phyloP scores from a whole-genome alignment of 495 filamentous ascomycete species.

The Penicillium salamii region DNA sequence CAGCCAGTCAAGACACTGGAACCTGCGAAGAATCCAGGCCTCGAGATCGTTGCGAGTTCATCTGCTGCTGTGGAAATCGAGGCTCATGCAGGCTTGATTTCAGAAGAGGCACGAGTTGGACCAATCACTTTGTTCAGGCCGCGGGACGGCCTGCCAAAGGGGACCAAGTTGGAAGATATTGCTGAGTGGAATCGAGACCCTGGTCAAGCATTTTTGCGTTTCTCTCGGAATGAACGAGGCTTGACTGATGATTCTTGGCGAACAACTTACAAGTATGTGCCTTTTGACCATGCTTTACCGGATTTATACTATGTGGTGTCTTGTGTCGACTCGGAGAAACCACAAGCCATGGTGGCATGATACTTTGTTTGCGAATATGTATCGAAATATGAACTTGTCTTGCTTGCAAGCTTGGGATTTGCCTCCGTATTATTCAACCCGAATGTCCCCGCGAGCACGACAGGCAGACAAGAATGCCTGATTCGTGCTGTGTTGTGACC shows the following conservation, averaged over 20 bases:
- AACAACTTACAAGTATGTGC: conserved; percentile 13
- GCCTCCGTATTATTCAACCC: too few relatives aligned
- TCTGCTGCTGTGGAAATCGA: background rate
- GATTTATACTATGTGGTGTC: background rate
- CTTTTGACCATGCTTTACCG: conserved; percentile 6
- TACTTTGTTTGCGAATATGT: too few relatives aligned
- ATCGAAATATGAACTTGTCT: too few relatives aligned
- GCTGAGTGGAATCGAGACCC: conserved; percentile 9
- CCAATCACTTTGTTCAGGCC: conserved; percentile 24
- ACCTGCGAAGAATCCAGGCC: background rate
- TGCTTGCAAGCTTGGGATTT: too few relatives aligned
- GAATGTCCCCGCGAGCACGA: too few relatives aligned
- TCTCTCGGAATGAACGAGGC: conserved; percentile 21
- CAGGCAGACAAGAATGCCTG: too few relatives aligned
- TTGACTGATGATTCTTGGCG: conserved; percentile 13
- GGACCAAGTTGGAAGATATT: conserved; percentile 15
- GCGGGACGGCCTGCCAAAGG: conserved; percentile 18
- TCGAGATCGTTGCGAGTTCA: background rate
- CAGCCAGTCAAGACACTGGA: background rate
- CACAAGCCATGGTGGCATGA: too few relatives aligned
- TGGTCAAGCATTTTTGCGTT: conserved; percentile 20
- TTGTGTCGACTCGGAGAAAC: background rate
- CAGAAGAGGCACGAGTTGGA: conserved; percentile 30
- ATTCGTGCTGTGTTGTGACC: too few relatives aligned
- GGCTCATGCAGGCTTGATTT: conserved; percentile 8